These are phyloP conservation scores for Flueggea neowawraea DNA, from an alignment of 441 rosid species.

Conservation along the genomic window DNA sequence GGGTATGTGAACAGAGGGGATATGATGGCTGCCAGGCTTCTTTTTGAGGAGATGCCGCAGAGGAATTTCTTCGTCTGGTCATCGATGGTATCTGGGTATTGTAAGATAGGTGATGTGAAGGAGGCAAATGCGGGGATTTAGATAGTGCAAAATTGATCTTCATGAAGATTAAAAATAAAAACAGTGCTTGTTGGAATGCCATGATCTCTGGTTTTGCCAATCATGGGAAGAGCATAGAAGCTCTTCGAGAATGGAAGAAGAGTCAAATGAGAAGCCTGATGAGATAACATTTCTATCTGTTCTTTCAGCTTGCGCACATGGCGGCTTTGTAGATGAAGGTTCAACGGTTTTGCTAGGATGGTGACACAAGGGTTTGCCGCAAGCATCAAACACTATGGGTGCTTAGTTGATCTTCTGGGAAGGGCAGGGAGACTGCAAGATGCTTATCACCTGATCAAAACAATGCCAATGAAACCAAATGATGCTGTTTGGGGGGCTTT, in stretches of 20 bases:
- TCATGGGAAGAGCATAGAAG: constrained; percentile 20
- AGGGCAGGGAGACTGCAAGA: constrained; percentile 25
- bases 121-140: constrained; percentile 36
- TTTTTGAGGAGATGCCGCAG: constrained; percentile 38
- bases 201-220: constrained; percentile 21
- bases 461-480: constrained; percentile 22
- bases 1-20: constrained; percentile 37
- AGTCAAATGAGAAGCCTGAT: constrained; percentile 16
- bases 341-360: constrained; percentile 15
- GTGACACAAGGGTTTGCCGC: constrained; percentile 11
- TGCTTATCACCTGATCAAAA: constrained; percentile 16
- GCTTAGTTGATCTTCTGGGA: constrained; percentile 26
- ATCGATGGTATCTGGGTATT: constrained; percentile 46
- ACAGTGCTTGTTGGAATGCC: constrained; percentile 21
- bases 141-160: constrained; percentile 13
- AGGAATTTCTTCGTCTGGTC: constrained; percentile 47
- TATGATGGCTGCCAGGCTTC: constrained; percentile 32
- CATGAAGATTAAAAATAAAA: constrained; percentile 11
- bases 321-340: constrained; percentile 18
- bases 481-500: constrained; percentile 25
- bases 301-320: constrained; percentile 27
- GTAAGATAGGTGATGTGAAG: constrained; percentile 27
- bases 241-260: constrained; percentile 22
- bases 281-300: constrained; percentile 19
- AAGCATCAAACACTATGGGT: constrained; percentile 16